A percentile compares a stretch with the other conserved stretches of the same genome.
Conservation (phyloP, 2,329 filamentous ascomycete species). For the Aspergillus terreus region DNA sequence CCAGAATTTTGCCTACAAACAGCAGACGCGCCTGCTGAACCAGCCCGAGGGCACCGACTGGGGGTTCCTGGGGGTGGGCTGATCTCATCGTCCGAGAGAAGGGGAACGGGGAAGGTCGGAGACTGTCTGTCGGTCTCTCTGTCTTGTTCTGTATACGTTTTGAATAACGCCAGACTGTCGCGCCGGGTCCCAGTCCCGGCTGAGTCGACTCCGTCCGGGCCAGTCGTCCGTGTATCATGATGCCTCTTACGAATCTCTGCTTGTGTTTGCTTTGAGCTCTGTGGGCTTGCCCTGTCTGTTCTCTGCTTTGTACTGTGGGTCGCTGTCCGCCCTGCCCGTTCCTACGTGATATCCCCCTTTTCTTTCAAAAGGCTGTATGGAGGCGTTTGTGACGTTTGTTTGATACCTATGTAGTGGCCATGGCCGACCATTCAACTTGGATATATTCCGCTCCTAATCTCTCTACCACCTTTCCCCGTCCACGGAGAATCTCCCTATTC, state of each 20-base stretch:
- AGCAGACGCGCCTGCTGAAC: constrained; percentile 30
- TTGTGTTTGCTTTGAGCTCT: not conserved
- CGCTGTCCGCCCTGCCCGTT: not conserved
- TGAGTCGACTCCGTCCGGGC: not conserved
- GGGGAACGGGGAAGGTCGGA: no score
- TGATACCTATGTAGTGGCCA: constrained; percentile 15
- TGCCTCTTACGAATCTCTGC: not conserved
- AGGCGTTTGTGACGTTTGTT: constrained; percentile 17
- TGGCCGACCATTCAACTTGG: no score
- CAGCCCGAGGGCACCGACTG: constrained; percentile 40
- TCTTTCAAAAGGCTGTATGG: constrained; percentile 14
- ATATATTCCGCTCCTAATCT: no score
- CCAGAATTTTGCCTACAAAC: constrained; percentile 31
- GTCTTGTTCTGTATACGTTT: not conserved
- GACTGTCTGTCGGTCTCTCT: not conserved
- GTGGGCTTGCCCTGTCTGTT: not conserved
- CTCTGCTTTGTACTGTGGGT: not conserved
- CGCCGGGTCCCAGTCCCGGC: not conserved
- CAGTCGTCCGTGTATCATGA: not conserved
- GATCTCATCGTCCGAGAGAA: constrained; percentile 4
- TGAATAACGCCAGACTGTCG: not conserved
- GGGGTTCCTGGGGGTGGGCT: constrained; percentile 37
- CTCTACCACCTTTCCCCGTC: no score
- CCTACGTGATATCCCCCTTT: not conserved
- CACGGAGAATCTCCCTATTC: not conserved